A percentile compares a stretch with the other conserved stretches of the same genome.
phyloP scores from a whole-genome alignment of 257 asterid species.

The Solanum virginianum region DNA sequence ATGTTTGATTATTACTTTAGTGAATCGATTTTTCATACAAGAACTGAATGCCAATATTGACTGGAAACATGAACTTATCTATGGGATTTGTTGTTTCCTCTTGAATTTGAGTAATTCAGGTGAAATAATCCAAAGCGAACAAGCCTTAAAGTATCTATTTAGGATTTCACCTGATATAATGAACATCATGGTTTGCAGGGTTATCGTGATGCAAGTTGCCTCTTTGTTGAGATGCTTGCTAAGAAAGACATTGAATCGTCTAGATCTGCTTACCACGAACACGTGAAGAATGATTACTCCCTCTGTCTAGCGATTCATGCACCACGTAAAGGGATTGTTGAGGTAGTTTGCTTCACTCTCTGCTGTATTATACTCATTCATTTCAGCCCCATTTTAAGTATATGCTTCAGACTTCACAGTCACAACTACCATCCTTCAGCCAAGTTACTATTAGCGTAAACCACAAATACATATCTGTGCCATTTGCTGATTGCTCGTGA shows the following conservation, averaged over 20 bases:
- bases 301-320: slow-evolving; percentile 96
- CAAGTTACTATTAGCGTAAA: not conserved
- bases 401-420: not conserved
- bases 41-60: not conserved
- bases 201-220: slow-evolving; percentile 95
- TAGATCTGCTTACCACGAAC: slow-evolving; percentile 21
- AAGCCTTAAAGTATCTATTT: not conserved
- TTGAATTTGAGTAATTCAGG: not conserved
- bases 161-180: not conserved
- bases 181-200: slow-evolving; percentile 40
- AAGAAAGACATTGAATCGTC: slow-evolving; percentile 32
- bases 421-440: not conserved
- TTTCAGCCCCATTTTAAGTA: not conserved
- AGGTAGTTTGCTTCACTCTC: slow-evolving; percentile 36
- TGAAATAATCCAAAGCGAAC: not conserved
- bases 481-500: not conserved
- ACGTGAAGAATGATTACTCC: slow-evolving; percentile 66
- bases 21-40: not conserved
- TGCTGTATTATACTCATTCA: not conserved
- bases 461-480: not conserved
- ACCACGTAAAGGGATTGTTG: slow-evolving; percentile 89
- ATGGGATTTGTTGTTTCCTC: no score
- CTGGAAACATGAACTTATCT: not conserved
- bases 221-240: slow-evolving; percentile 89
- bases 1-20: not conserved